Evolutionary conservation across 129 eudicot genomes (phyloP).

Genomic region (Lactuca saligna): DNA sequence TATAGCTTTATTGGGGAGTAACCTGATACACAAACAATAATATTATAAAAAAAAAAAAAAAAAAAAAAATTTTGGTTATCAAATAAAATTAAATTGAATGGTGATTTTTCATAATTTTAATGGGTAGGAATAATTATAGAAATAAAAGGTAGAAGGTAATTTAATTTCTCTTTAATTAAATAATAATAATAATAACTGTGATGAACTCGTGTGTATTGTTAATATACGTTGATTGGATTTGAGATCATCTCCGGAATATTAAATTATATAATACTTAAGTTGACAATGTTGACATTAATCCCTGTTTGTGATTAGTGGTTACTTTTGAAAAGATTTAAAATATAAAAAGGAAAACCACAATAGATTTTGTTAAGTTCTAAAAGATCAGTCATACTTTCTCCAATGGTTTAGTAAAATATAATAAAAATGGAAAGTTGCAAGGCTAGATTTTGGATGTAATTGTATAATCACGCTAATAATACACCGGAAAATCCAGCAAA

Average conservation of each 20-base stretch:
- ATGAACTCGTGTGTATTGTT: not conserved
- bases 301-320: not conserved
- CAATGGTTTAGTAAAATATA: not conserved
- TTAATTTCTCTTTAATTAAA: too few relatives aligned
- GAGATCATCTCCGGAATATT: not conserved
- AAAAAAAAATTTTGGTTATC: too few relatives aligned
- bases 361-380: not conserved
- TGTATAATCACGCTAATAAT: not conserved
- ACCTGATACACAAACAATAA: too few relatives aligned
- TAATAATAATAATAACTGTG: too few relatives aligned
- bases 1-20: too few relatives aligned
- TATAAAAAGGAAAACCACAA: constrained; percentile 1
- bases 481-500: not conserved
- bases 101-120: too few relatives aligned
- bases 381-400: not conserved
- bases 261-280: not conserved
- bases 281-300: not conserved
- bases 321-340: not conserved
- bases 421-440: not conserved
- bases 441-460: not conserved
- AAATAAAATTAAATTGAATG: too few relatives aligned
- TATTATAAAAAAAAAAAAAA: too few relatives aligned
- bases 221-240: not conserved
- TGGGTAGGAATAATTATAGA: too few relatives aligned
- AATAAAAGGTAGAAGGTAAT: too few relatives aligned